Base-by-base conservation (phyloP, 1,284 basidiomycete species). In the Takashimella tepidaria region DNA sequence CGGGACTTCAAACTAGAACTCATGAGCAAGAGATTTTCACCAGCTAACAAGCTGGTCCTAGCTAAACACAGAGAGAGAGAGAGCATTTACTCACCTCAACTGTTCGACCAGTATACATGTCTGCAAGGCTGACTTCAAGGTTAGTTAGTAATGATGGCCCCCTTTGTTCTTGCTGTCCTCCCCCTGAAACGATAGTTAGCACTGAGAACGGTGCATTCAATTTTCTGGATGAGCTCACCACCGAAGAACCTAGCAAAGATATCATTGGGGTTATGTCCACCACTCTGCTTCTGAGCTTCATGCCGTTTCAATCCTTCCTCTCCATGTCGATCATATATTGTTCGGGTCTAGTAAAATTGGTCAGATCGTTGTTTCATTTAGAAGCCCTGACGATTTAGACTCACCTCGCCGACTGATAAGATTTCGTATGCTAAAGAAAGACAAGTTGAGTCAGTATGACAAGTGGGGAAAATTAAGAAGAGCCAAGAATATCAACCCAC, bases 181-280 rank as follows among this genome's bases (percentile, higher is more conserved):
- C 78, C 45, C 77, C 77, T 79, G 61, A 5, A 48, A 31, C 13
- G n/a, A 51, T 23, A 37, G 21, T 20, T 50, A 47, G 44, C 20
- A 55, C 41, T 55, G n/a, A n/a, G n/a, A n/a, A n/a, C n/a, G n/a
- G n/a, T n/a, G n/a, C n/a, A n/a, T n/a, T n/a, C n/a, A n/a, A n/a
- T n/a, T n/a, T n/a, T 27, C 47, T 45, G 25, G 16, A 54, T 16
- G 22, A 24, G n/a, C 42, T 12, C 71, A 27, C 83, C 83, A 59
- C 91, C 91, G 66, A 97, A 97, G 80, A 96, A 95, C 64, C 79
- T 86, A 41, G 87, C 83, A 76, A 97, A 97, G 64, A 95, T 83
- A 69, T 96, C 92, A 69, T 95, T 90, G n/a, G 91, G 89, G 68
- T 93, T 89, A 41, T 79, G 54, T 80, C 84, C 84, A 13, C 71